Evolutionary conservation across 768 basidiomycete species (phyloP), one percentile per base, ranked within the genome.

Genomic region (Lentinula edodes): DNA sequence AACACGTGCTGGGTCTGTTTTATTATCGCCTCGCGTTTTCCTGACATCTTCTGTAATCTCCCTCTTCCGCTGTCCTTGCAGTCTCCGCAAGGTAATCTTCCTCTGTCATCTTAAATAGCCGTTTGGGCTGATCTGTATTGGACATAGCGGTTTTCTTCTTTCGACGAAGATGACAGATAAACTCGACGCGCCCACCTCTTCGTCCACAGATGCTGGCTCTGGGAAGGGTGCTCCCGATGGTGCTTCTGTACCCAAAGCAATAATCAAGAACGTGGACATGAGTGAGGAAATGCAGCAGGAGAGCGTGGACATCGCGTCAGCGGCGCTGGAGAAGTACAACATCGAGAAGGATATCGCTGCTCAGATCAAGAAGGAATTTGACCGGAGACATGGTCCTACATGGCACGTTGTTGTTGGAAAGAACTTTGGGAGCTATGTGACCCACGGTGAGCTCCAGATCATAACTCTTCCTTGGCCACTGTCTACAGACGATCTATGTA

Each of bases 401-500:
- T 98, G 96, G 96, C 96, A 98, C 73, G 94, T 95, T 73, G 95
- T 98, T 66, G 96, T 96, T 55, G 96, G 96, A 63, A 98, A 96
- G 82, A 97, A 98, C 80, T 98, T 96, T 85, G 95, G 95, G 55
- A 93, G 91, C 77, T 98, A 95, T 72, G 95, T 98, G 46, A 97
- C 95, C 50, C 95, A 97, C 70, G 95, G 95, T 96, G 66, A 68
- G 88, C 75, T 50, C 39, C 51, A 34, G 23, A 60, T 43, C 23
- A 58, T 62, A 52, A 20, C 52, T 41, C 52, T 43, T 56, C 39
- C 38, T 39, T 23, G 60, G 62, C 60, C 43, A 54, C n/a, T 39
- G 18, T n/a, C 6, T 39, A 36, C 18, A 1, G 35, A 10, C 12
- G 34, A 39, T 36, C 28, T 20, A 34, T 45, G 12, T 15, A 18